Evolutionary conservation across 2,329 filamentous ascomycete genomes (phyloP).

Genomic region (Epichloe gansuensis): DNA sequence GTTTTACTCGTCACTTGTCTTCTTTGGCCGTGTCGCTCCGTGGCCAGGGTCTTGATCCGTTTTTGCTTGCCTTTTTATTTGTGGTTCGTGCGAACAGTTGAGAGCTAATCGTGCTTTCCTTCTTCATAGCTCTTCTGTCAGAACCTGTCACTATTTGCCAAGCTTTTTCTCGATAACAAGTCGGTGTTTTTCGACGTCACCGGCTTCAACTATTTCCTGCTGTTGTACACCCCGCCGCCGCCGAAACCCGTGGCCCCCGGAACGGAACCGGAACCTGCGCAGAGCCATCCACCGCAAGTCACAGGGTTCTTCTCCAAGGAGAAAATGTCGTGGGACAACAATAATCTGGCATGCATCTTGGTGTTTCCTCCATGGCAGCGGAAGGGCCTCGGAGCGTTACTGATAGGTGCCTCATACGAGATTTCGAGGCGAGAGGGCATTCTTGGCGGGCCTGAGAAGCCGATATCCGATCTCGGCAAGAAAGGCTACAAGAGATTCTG

Average conservation of each 20-base stretch:
- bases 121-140: conserved; percentile 64
- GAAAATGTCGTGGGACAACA: conserved; percentile 97
- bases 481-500: conserved; percentile 78
- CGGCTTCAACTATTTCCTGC: conserved; percentile 87
- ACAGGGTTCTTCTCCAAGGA: conserved; percentile 99
- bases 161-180: conserved; percentile 95
- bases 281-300: conserved; percentile 30
- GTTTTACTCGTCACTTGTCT: conserved; percentile 13
- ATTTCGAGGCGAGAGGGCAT: conserved; percentile 72
- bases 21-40: no score
- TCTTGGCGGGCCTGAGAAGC: conserved; percentile 86
- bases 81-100: background rate
- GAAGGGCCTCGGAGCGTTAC: conserved; percentile 71
- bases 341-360: conserved; percentile 92
- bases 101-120: background rate
- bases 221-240: conserved; percentile 54
- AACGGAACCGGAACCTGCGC: conserved; percentile 5
- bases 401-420: conserved; percentile 91
- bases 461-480: conserved; percentile 72
- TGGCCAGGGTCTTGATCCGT: no score
- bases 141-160: conserved; percentile 90
- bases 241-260: conserved; percentile 9
- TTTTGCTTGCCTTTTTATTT: background rate
- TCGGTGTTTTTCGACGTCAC: conserved; percentile 95
- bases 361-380: conserved; percentile 93